Evolutionary conservation across 2,329 filamentous ascomycete species (phyloP).

Genomic region (Ceratocystis albifundus): DNA sequence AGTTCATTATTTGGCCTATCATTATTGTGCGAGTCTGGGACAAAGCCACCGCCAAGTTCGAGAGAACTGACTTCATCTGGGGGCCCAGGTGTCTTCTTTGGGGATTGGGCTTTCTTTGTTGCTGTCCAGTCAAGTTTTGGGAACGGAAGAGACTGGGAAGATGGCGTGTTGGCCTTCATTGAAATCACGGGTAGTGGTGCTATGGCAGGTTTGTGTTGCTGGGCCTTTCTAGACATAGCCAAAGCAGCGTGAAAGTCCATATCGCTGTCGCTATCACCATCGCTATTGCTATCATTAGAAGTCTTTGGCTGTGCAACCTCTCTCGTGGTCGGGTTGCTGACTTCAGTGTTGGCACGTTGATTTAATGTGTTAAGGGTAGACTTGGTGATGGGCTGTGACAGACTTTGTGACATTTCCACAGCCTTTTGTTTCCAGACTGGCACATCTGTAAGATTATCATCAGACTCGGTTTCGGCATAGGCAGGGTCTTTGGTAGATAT

Average conservation of each 20-base stretch:
- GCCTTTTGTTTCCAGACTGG: conserved; percentile 48
- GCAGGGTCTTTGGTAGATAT: not conserved
- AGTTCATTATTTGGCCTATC: conserved; percentile 44
- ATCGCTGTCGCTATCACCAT: conserved; percentile 61
- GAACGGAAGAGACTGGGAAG: conserved; percentile 79
- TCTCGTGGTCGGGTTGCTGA: conserved; percentile 61
- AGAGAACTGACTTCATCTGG: not conserved
- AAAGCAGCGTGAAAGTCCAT: conserved; percentile 70
- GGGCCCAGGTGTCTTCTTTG: not conserved
- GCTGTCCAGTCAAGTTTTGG: conserved; percentile 59
- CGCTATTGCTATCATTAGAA: conserved; percentile 41
- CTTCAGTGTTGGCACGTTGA: conserved; percentile 29
- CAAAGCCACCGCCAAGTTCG: conserved; percentile 18
- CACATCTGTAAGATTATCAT: conserved; percentile 37
- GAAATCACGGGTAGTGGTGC: conserved; percentile 9
- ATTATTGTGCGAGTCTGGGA: conserved; percentile 26
- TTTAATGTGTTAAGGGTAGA: conserved; percentile 20
- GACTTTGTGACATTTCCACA: conserved; percentile 38
- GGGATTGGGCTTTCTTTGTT: not conserved
- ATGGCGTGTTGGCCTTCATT: conserved; percentile 31
- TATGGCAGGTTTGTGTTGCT: conserved; percentile 5
- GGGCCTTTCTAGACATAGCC: conserved; percentile 36
- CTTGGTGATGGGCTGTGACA: conserved; percentile 34
- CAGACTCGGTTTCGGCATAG: conserved; percentile 33
- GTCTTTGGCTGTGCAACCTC: conserved; percentile 37